phyloP scores from a whole-genome alignment of 2,329 filamentous ascomycete genomes.

The Epicoccum sorghinum region DNA sequence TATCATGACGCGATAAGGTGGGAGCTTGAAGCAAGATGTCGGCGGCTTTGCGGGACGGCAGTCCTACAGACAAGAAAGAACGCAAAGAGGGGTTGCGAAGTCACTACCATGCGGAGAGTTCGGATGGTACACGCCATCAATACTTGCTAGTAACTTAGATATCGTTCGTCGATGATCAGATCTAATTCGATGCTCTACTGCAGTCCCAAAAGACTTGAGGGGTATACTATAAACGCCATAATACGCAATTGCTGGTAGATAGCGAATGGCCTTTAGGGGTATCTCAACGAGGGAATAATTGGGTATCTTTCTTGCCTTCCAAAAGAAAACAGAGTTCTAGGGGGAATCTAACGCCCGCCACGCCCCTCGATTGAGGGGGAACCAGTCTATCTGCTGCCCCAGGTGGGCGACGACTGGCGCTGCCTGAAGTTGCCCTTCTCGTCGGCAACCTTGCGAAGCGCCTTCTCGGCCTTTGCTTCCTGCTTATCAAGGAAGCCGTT shows the following conservation, averaged over 20 bases:
- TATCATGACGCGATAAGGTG: constrained; percentile 20
- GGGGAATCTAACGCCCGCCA: constrained; percentile 18
- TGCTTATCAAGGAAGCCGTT: constrained; percentile 44
- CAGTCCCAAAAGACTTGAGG: background rate
- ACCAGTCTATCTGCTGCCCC: constrained; percentile 41
- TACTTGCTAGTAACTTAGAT: constrained; percentile 5
- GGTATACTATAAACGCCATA: constrained; percentile 9
- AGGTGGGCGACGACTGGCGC: constrained; percentile 44
- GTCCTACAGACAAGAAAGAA: background rate
- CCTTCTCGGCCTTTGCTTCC: constrained; percentile 43
- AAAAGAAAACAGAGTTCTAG: constrained; percentile 20
- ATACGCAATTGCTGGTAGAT: constrained; percentile 19
- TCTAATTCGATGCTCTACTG: constrained; percentile 6
- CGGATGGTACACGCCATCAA: constrained; percentile 3
- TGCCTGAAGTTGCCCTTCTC: constrained; percentile 49
- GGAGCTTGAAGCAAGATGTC: background rate
- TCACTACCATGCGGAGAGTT: constrained; percentile 2
- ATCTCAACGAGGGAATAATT: constrained; percentile 35
- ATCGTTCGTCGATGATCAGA: constrained; percentile 9
- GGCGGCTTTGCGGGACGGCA: constrained; percentile 12
- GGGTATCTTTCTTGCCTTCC: constrained; percentile 28
- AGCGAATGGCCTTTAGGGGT: constrained; percentile 32
- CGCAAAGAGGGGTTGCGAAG: constrained; percentile 6
- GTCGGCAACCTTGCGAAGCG: constrained; percentile 46
- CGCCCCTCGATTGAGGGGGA: constrained; percentile 6